Conservation (phyloP, 2,329 filamentous ascomycete genomes). For the Ophiostoma populinum region DNA sequence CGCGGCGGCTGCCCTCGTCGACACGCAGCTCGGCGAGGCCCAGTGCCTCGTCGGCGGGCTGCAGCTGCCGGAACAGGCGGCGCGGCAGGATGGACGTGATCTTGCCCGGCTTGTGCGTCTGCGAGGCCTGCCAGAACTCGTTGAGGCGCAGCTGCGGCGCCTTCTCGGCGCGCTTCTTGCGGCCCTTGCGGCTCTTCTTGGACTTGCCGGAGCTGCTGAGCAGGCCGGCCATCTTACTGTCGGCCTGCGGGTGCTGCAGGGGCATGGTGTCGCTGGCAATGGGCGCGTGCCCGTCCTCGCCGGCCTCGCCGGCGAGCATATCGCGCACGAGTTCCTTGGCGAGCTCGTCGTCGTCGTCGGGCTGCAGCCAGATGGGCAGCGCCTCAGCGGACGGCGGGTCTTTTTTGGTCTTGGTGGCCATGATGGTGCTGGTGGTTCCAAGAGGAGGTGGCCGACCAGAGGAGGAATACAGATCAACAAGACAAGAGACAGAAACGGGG, state of each 20-base stretch:
- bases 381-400: no score
- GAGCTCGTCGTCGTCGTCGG: neutral
- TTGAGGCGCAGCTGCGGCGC: slow-evolving; percentile 23
- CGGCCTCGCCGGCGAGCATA: neutral
- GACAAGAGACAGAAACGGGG: no score
- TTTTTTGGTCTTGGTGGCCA: neutral
- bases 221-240: neutral
- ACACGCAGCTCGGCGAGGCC: neutral
- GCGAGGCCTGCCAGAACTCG: slow-evolving; percentile 26
- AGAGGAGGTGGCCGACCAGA: no score
- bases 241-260: neutral
- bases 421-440: no score
- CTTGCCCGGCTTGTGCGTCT: slow-evolving; percentile 23
- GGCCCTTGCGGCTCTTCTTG: neutral
- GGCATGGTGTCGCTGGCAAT: neutral
- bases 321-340: no score
- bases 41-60: slow-evolving; percentile 10
- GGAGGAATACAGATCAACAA: no score
- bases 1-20: neutral
- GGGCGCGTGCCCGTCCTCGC: neutral
- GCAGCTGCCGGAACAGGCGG: slow-evolving; percentile 20
- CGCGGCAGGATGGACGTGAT: slow-evolving; percentile 28
- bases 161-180: neutral
- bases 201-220: neutral
- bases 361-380: slow-evolving; percentile 1